Conservation (phyloP, 2,329 filamentous ascomycete genomes). For the Chaetomium olivaceum region DNA sequence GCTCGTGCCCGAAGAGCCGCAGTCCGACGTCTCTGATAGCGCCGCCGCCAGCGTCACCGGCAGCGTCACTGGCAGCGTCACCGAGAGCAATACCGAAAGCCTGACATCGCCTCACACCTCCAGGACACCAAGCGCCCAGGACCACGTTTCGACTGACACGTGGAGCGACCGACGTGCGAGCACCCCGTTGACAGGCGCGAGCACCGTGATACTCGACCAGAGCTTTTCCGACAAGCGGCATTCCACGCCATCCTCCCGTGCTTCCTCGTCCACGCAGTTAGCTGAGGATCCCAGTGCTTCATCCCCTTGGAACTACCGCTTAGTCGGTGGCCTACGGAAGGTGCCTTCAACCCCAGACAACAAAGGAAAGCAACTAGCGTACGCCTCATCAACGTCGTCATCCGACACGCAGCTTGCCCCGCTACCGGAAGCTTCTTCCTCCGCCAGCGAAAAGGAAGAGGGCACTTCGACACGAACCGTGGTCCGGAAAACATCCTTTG, state of each 20-base stretch:
- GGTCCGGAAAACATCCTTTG: conserved; percentile 43
- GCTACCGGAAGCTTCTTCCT: conserved; percentile 38
- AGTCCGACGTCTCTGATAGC: conserved; percentile 28
- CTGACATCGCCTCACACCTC: conserved; percentile 45
- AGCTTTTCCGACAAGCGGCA: conserved; percentile 42
- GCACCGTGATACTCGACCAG: conserved; percentile 46
- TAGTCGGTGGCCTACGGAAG: conserved; percentile 57
- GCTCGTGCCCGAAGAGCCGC: conserved; percentile 42
- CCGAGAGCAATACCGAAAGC: conserved; percentile 30
- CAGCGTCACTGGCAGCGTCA: conserved; percentile 30
- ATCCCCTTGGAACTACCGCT: conserved; percentile 55
- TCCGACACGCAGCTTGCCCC: conserved; percentile 37
- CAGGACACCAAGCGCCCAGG: conserved; percentile 52
- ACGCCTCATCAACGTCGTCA: conserved; percentile 32
- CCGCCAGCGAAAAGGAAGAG: conserved; percentile 23
- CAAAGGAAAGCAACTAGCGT: conserved; percentile 44
- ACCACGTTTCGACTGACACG: conserved; percentile 49
- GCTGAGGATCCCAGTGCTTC: conserved; percentile 40
- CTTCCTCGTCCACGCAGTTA: conserved; percentile 40
- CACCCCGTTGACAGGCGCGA: conserved; percentile 47
- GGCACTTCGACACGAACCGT: conserved; percentile 30
- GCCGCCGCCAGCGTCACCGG: conserved; percentile 29
- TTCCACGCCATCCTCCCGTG: conserved; percentile 35
- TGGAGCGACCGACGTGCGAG: conserved; percentile 51
- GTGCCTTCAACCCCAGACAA: conserved; percentile 48